phyloP scores from a whole-genome alignment of 768 basidiomycete species.

The Ramaria rubella region DNA sequence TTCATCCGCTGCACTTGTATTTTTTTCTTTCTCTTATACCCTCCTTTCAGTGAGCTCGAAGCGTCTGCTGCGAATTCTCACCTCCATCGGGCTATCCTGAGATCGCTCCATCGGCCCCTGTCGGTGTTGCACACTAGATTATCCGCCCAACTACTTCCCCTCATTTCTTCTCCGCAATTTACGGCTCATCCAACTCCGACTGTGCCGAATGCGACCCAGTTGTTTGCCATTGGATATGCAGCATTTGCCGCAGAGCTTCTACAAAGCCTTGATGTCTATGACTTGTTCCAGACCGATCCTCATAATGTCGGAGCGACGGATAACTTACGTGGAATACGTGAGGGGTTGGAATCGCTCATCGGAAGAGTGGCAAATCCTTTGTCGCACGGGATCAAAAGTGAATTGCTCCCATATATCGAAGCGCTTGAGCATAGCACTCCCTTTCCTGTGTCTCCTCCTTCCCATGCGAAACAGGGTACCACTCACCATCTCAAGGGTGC shows the following conservation, averaged over 20 bases:
- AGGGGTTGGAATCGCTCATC: constrained; percentile 62
- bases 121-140: constrained; percentile 68
- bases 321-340: constrained; percentile 61
- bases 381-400: constrained; percentile 51
- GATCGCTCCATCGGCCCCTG: constrained; percentile 68
- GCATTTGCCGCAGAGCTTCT: constrained; percentile 70
- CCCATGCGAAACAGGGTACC: background rate
- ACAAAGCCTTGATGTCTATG: constrained; percentile 59
- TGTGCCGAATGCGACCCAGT: constrained; percentile 57
- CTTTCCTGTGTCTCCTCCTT: background rate
- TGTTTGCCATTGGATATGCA: constrained; percentile 63
- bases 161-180: constrained; percentile 61
- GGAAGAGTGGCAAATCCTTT: constrained; percentile 62
- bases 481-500: background rate
- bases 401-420: constrained; percentile 55
- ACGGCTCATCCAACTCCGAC: constrained; percentile 44
- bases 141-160: constrained; percentile 58
- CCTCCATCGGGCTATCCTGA: constrained; percentile 60
- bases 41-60: constrained; percentile 53
- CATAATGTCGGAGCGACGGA: constrained; percentile 49
- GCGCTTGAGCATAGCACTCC: constrained; percentile 47
- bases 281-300: constrained; percentile 47
- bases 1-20: constrained; percentile 15
- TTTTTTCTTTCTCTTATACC: constrained; percentile 13
- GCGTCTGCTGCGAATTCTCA: constrained; percentile 57